Evolutionary conservation across 805 yeast species (phyloP).

Genomic region (Hanseniaspora hatyaiensis): DNA sequence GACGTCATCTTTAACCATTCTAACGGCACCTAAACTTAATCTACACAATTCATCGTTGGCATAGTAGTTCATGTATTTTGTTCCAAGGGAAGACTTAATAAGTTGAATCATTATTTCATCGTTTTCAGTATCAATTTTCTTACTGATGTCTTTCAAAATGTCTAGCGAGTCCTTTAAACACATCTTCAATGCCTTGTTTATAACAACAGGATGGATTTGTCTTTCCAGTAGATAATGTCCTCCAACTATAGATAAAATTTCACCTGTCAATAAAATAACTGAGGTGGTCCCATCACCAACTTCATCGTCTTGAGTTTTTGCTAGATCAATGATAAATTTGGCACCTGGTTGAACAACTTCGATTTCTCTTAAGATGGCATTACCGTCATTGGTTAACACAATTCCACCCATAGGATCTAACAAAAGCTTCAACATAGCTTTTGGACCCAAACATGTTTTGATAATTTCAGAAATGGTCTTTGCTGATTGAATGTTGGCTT

Average conservation of each 20-base stretch:
- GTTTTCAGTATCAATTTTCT: constrained; percentile 70
- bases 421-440: constrained; percentile 96
- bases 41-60: constrained; percentile 71
- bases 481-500: constrained; percentile 97
- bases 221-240: constrained; percentile 76
- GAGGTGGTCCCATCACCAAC: constrained; percentile 98
- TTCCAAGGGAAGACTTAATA: constrained; percentile 86
- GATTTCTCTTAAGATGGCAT: constrained; percentile 92
- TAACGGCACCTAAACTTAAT: constrained; percentile 77
- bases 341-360: constrained; percentile 99
- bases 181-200: constrained; percentile 83
- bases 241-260: constrained; percentile 85
- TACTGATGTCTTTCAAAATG: constrained; percentile 70
- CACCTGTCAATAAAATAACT: constrained; percentile 94
- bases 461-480: constrained; percentile 97
- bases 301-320: constrained; percentile 96
- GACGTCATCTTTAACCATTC: constrained; percentile 45
- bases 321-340: constrained; percentile 91
- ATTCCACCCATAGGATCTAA: constrained; percentile 92
- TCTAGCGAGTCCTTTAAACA: constrained; percentile 86
- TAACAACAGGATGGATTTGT: constrained; percentile 92
- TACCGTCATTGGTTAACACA: constrained; percentile 95
- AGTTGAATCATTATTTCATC: constrained; percentile 78
- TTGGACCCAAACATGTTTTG: constrained; percentile 96
- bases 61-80: constrained; percentile 89